Evolutionary conservation across 83 land plant genomes (phyloP).

Genomic region (Isoetes engelmannii): DNA sequence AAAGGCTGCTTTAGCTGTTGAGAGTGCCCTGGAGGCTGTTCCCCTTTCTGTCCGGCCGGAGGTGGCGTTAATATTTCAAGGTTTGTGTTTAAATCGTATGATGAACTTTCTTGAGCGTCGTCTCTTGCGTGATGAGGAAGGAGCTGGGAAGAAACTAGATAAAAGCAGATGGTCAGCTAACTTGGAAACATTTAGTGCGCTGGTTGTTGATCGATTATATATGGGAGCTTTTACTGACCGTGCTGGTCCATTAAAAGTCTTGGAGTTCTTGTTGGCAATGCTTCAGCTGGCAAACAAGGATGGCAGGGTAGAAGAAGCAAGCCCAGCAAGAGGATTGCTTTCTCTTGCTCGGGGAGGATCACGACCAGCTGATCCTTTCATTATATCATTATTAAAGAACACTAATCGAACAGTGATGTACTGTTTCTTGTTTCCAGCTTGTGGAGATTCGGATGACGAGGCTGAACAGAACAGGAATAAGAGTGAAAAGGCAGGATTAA

Average conservation of each 20-base stretch:
- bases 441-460: too few species aligned
- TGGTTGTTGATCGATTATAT: constrained; percentile 93
- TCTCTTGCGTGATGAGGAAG: constrained; percentile 93
- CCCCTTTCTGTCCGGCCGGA: constrained; percentile 72
- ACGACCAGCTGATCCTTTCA: constrained; percentile 75
- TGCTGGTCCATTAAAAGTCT: constrained; percentile 53
- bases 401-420: constrained; percentile 88
- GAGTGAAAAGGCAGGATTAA: background rate
- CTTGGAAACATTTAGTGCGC: constrained; percentile 70
- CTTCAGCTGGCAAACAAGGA: constrained; percentile 90
- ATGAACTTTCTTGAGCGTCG: constrained; percentile 88
- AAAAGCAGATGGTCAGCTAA: constrained; percentile 82
- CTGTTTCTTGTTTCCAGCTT: constrained; percentile 67
- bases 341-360: constrained; percentile 64
- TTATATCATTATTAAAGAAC: constrained; percentile 72
- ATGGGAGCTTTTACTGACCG: constrained; percentile 92
- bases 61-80: constrained; percentile 73
- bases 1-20: constrained; percentile 61
- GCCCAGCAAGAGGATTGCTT: constrained; percentile 65
- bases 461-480: too few species aligned
- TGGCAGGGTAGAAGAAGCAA: constrained; percentile 76
- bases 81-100: constrained; percentile 81
- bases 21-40: constrained; percentile 69
- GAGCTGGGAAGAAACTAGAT: constrained; percentile 76
- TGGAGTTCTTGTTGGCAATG: constrained; percentile 93